Base-by-base conservation (phyloP, 2,329 filamentous ascomycete genomes). In the Kalmusia sp. region DNA sequence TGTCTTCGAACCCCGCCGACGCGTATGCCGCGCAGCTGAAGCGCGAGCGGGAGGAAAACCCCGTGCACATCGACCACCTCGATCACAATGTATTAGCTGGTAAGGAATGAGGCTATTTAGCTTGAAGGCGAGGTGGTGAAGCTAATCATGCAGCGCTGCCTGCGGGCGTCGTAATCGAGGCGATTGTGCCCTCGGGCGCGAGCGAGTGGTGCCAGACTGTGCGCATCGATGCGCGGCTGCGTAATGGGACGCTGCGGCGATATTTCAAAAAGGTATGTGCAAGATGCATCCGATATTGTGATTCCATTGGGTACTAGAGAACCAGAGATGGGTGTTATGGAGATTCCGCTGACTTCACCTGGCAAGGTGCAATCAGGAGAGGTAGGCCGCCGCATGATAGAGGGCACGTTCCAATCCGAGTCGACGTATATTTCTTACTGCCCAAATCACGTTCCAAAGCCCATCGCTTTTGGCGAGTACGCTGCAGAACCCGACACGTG, bases 221-320 rank as follows among this genome's bases (percentile, higher is more conserved):
- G 24, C 35, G 46, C 19, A 57, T 57, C 49, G 22, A 48, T 49
- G 35, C 53, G 9, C 38, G 27, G 25, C 30, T 49, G 8, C 12
- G 17, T 11, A 44, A 56, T 19, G 43, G 49, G 9, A 21, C 17
- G 28, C 4, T 39, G 12, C 48, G 43, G 30, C 38, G 9, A 5
- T 56, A 56, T 43, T 56, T 56, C 37, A 41, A 35, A n/a, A 56
- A 56, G 49, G 53, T 38, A 53, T 15, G 49, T 39, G 2, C 34
- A 4, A 38, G 6, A 22, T n/a, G 19, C 6, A 19, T 8, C 15
- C n/a, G 22, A 38, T 38, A 5, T 38, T 17, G 17, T 6, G n/a
- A 38, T n/a, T n/a, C n/a, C n/a, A n/a, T n/a, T n/a, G n/a, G n/a
- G n/a, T n/a, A n/a, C n/a, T n/a, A n/a, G n/a, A n/a, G n/a, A n/a